Conservation (phyloP, 495 filamentous ascomycete species). For the Aspergillus bertholletiae region DNA sequence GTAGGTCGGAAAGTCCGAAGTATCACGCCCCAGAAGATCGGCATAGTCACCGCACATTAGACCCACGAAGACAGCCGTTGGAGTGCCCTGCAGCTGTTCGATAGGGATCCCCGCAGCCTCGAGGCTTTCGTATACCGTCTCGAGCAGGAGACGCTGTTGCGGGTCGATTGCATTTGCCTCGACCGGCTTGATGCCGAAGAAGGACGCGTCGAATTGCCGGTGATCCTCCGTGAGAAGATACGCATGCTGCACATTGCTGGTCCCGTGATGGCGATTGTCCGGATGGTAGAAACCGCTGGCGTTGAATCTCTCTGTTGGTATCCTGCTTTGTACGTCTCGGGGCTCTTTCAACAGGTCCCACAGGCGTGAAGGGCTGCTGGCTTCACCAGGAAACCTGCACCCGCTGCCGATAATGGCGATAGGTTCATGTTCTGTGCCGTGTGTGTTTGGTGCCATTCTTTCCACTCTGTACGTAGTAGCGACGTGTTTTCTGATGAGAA, state of each 20-base stretch:
- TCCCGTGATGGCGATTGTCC: slow-evolving; percentile 24
- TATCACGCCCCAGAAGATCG: slow-evolving; percentile 35
- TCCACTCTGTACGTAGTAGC: too few species aligned
- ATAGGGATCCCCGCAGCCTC: slow-evolving; percentile 45
- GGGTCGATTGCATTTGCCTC: slow-evolving; percentile 48
- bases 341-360: slow-evolving; percentile 26
- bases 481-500: too few species aligned
- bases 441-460: too few species aligned
- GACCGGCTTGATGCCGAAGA: slow-evolving; percentile 44
- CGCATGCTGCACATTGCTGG: slow-evolving; percentile 18
- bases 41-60: slow-evolving; percentile 42
- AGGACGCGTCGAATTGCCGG: slow-evolving; percentile 52
- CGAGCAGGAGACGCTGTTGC: slow-evolving; percentile 44
- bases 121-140: slow-evolving; percentile 43
- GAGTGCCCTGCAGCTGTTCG: slow-evolving; percentile 37
- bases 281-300: slow-evolving; percentile 41
- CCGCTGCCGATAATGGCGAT: slow-evolving; percentile 26
- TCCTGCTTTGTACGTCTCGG: slow-evolving; percentile 11
- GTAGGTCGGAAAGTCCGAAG: slow-evolving; percentile 36
- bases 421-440: too few species aligned
- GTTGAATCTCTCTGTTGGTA: slow-evolving; percentile 38
- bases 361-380: slow-evolving; percentile 18
- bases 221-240: slow-evolving; percentile 50
- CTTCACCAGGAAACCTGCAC: slow-evolving; percentile 23
- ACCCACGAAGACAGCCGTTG: slow-evolving; percentile 48